Conservation (phyloP, 495 filamentous ascomycete genomes). For the Penicillium mononematosum region DNA sequence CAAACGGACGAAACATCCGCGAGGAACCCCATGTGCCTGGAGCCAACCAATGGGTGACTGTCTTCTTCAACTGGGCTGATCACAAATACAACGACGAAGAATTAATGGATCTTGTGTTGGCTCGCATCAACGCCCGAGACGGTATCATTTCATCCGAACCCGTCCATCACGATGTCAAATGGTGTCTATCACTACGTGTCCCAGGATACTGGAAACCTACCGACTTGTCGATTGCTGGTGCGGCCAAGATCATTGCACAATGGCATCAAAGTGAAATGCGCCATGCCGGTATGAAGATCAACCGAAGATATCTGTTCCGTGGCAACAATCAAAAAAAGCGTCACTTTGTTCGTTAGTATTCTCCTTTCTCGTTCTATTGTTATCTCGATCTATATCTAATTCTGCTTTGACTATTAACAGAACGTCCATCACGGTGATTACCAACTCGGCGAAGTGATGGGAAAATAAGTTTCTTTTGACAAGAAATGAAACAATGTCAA, state of each 20-base stretch:
- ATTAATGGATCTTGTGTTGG: slow-evolving; percentile 1
- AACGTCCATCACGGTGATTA: background rate
- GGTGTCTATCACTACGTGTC: background rate
- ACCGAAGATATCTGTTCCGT: slow-evolving; percentile 5
- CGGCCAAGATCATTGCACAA: background rate
- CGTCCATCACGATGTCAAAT: slow-evolving; percentile 4
- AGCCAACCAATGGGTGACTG: background rate
- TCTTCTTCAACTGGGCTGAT: slow-evolving; percentile 10
- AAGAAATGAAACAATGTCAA: background rate
- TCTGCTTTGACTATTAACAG: background rate
- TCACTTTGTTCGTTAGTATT: background rate
- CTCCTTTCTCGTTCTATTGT: background rate
- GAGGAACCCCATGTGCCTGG: background rate
- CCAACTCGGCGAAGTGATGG: background rate
- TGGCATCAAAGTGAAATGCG: slow-evolving; percentile 1
- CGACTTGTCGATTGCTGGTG: background rate
- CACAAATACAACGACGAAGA: background rate
- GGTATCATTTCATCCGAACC: slow-evolving; percentile 6
- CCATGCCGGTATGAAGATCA: background rate
- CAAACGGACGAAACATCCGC: background rate
- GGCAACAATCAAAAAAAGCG: background rate
- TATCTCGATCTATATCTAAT: background rate
- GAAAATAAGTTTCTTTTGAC: background rate
- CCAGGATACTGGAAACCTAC: background rate
- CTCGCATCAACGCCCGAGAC: background rate